Evolutionary conservation across 2,329 filamentous ascomycete genomes (phyloP).

Genomic region (Arthrinium puccinioides): DNA sequence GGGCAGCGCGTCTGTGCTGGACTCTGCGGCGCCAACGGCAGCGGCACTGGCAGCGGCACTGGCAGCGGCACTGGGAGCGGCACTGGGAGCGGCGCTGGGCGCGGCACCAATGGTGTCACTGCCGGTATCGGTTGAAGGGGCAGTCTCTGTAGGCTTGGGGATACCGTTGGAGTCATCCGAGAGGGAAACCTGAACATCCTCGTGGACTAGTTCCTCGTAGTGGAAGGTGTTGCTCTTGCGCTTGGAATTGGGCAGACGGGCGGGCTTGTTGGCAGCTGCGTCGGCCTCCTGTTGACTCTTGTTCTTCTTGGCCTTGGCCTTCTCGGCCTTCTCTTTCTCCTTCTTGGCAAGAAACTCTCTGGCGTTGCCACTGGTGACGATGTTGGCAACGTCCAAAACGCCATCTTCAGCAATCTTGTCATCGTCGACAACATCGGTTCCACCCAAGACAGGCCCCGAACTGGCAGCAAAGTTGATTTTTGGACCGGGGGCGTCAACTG

Average conservation of each 20-base stretch:
- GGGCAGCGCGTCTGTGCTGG: conserved; percentile 14
- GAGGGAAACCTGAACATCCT: conserved; percentile 37
- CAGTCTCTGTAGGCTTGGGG: conserved; percentile 7
- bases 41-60: conserved; percentile 11
- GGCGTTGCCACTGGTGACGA: conserved; percentile 75
- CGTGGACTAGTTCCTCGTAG: conserved; percentile 61
- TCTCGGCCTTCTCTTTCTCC: conserved; percentile 70
- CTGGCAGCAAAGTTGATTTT: conserved; percentile 14
- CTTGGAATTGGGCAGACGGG: conserved; percentile 65
- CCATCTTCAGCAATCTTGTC: conserved; percentile 54
- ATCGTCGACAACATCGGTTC: conserved; percentile 30
- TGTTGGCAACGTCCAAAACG: conserved; percentile 76
- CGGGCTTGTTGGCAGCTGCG: conserved; percentile 43
- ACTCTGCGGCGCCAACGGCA: conserved; percentile 8
- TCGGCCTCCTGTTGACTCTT: conserved; percentile 50
- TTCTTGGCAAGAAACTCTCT: conserved; percentile 77
- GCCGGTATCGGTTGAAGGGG: conserved; percentile 7
- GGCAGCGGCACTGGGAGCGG: conserved; percentile 12
- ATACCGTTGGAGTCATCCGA: conserved; percentile 18
- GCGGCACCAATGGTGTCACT: conserved; percentile 11
- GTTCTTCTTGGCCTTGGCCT: conserved; percentile 51
- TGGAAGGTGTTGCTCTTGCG: conserved; percentile 62
- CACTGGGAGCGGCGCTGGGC: conserved; percentile 9
- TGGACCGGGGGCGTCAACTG: conserved; percentile 22
- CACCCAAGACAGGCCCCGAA: not conserved